phyloP scores from a whole-genome alignment of 2,329 filamentous ascomycete genomes.

The Blumeriella jaapii region DNA sequence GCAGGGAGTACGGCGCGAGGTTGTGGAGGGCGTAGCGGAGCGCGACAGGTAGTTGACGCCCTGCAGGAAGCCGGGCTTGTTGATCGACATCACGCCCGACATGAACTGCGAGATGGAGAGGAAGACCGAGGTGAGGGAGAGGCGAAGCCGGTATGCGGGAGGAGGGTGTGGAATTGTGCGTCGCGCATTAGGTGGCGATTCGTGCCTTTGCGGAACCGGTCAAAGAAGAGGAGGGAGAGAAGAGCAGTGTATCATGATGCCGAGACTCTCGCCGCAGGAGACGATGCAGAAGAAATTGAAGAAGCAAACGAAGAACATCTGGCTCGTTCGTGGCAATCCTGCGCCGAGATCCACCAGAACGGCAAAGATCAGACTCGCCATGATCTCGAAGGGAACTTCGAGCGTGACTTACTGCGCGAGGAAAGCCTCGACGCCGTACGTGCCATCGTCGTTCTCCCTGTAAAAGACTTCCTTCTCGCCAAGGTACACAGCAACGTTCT shows the following conservation, averaged over 20 bases:
- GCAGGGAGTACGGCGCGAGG: slow-evolving; percentile 53
- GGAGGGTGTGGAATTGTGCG: slow-evolving; percentile 57
- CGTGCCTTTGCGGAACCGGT: not conserved
- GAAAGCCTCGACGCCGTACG: slow-evolving; percentile 62
- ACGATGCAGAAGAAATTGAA: slow-evolving; percentile 65
- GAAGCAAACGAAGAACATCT: slow-evolving; percentile 55
- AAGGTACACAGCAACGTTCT: slow-evolving; percentile 67
- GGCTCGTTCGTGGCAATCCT: slow-evolving; percentile 48
- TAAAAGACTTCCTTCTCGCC: slow-evolving; percentile 66
- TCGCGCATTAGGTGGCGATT: not conserved
- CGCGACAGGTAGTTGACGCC: slow-evolving; percentile 59
- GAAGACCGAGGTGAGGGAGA: slow-evolving; percentile 60
- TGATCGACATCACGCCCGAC: slow-evolving; percentile 58
- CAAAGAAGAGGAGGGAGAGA: not conserved
- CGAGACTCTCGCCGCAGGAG: slow-evolving; percentile 62
- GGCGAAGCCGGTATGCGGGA: slow-evolving; percentile 63
- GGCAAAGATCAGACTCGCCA: slow-evolving; percentile 54
- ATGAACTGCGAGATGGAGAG: slow-evolving; percentile 61
- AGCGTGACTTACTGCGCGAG: slow-evolving; percentile 57
- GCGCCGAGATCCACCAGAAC: slow-evolving; percentile 52
- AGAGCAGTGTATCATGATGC: slow-evolving; percentile 43
- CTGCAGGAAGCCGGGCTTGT: slow-evolving; percentile 54
- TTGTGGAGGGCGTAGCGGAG: slow-evolving; percentile 59
- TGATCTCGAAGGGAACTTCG: slow-evolving; percentile 61
- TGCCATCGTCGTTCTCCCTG: slow-evolving; percentile 61